Conservation (phyloP, 2,329 filamentous ascomycete species). For the Aspergillus carbonarius region DNA sequence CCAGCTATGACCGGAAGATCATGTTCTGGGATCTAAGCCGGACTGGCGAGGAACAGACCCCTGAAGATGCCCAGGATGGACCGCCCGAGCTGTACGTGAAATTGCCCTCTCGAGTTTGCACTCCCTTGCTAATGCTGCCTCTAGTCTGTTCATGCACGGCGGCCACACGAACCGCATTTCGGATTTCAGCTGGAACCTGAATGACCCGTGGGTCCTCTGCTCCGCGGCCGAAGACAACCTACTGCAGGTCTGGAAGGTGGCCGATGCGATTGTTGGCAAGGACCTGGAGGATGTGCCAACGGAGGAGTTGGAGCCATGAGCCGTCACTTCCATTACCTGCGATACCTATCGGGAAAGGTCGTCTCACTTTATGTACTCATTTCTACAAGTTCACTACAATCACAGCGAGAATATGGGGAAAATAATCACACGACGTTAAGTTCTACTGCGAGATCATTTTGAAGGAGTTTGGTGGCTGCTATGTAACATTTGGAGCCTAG, state of each 20-base stretch:
- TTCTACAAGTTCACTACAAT: background rate
- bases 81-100: slow-evolving; percentile 81
- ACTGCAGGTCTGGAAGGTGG: slow-evolving; percentile 90
- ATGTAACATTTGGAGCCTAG: background rate
- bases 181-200: slow-evolving; percentile 97
- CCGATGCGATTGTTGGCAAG: slow-evolving; percentile 75
- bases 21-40: slow-evolving; percentile 95
- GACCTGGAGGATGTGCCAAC: slow-evolving; percentile 73
- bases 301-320: slow-evolving; percentile 67
- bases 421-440: background rate
- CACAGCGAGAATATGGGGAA: background rate
- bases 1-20: slow-evolving; percentile 87
- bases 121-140: slow-evolving; percentile 4
- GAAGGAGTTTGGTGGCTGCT: background rate
- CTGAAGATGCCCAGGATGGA: slow-evolving; percentile 92
- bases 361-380: slow-evolving; percentile 1
- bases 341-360: slow-evolving; percentile 9
- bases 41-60: slow-evolving; percentile 89
- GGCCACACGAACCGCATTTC: slow-evolving; percentile 96
- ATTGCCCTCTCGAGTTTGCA: background rate
- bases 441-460: background rate
- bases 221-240: slow-evolving; percentile 96
- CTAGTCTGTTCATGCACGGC: slow-evolving; percentile 93
- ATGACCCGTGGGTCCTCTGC: slow-evolving; percentile 94
- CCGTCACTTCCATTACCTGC: slow-evolving; percentile 51